Evolutionary conservation across 2,329 filamentous ascomycete genomes (phyloP).

Genomic region (Dactylellina sp.): DNA sequence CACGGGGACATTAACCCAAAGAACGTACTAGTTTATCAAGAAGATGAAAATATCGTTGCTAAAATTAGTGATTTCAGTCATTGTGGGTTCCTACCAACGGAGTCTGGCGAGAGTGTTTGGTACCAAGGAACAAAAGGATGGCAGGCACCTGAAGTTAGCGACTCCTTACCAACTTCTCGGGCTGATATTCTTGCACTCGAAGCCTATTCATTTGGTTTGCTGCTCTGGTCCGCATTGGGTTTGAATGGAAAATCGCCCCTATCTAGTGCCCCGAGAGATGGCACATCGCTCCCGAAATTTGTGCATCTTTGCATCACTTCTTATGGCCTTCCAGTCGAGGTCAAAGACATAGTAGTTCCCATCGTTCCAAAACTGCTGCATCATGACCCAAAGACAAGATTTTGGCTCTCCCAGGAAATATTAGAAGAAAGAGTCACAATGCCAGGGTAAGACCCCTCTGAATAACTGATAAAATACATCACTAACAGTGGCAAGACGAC

Average conservation of each 20-base stretch:
- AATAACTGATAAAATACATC: not conserved
- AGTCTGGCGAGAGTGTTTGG: constrained; percentile 38
- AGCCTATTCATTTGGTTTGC: constrained; percentile 49
- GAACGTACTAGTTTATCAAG: constrained; percentile 53
- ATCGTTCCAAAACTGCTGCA: constrained; percentile 31
- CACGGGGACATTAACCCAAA: constrained; percentile 53
- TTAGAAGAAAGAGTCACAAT: constrained; percentile 29
- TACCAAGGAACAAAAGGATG: constrained; percentile 53
- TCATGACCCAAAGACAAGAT: constrained; percentile 15
- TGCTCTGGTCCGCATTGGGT: constrained; percentile 42
- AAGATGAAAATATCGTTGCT: constrained; percentile 38
- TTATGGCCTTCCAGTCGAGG: constrained; percentile 26
- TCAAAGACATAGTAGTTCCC: constrained; percentile 15
- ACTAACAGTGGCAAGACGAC: constrained; percentile 21
- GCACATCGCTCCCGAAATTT: constrained; percentile 32
- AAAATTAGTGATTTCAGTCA: constrained; percentile 54
- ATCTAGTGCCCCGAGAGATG: not conserved
- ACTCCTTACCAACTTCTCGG: constrained; percentile 27
- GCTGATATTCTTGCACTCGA: constrained; percentile 44
- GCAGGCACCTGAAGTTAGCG: constrained; percentile 45
- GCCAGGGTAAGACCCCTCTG: constrained; percentile 21
- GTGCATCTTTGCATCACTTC: constrained; percentile 35
- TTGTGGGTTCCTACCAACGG: constrained; percentile 39
- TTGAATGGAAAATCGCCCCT: constrained; percentile 33
- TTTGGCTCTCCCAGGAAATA: constrained; percentile 20